A percentile compares a stretch with the other conserved stretches of the same genome.
Conservation (phyloP, 2,329 filamentous ascomycete species). For the Sclerotinia subarctica region DNA sequence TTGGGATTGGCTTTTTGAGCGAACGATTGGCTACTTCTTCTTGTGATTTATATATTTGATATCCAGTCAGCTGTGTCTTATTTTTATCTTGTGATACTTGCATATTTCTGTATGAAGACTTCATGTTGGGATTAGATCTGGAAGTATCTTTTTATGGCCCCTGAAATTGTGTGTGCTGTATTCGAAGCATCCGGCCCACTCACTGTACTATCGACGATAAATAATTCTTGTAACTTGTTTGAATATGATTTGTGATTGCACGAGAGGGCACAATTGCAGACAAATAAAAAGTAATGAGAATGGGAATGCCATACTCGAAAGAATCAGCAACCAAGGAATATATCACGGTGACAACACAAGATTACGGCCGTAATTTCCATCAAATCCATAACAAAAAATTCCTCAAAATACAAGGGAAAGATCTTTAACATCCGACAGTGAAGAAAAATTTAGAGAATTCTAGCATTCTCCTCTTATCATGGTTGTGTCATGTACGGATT, state of each 20-base stretch:
- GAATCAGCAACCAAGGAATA: background rate
- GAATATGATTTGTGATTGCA: too few species aligned
- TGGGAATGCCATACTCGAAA: background rate
- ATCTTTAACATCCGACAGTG: too few species aligned
- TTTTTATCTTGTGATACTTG: background rate
- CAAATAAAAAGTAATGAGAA: too few species aligned
- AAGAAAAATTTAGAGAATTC: background rate
- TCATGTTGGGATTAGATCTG: background rate
- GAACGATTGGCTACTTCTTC: too few species aligned
- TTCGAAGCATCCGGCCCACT: background rate
- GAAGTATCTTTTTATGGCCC: background rate
- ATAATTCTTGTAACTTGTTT: too few species aligned
- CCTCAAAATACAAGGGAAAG: background rate
- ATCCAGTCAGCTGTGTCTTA: background rate
- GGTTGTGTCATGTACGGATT: background rate
- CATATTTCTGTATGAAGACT: background rate
- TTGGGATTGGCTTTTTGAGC: too few species aligned
- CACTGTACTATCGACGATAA: too few species aligned
- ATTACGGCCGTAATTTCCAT: background rate
- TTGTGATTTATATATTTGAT: background rate
- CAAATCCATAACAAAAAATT: background rate
- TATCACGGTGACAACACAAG: background rate
- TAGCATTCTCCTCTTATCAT: background rate
- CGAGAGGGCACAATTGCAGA: too few species aligned
- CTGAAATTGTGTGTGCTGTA: background rate